Evolutionary conservation across 106 monocot genomes (phyloP), one percentile per base, ranked within the genome.

Genomic region (Agapanthus africanus): DNA sequence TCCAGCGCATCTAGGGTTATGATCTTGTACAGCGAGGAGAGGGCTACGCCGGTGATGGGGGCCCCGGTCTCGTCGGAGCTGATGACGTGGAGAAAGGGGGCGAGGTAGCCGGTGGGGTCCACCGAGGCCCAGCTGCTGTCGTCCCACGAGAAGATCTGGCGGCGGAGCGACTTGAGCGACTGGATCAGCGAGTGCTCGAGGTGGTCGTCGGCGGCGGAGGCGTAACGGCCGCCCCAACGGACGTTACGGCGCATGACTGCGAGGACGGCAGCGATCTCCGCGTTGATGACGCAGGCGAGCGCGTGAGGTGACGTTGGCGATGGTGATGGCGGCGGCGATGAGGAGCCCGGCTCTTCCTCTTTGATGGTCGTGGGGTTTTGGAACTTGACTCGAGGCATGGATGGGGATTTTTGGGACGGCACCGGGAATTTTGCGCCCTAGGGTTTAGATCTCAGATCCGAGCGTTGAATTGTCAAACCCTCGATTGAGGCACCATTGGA

Each of bases 201-300:
- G 54, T 90, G 87, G 22, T 81, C 91, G 40, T 46, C 74, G 28
- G 76, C 70, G 27, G 56, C 50, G 76, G 88, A 44, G 42, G 42
- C 9, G 42, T 81, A 84, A 32, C 76, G 84, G 74, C 81, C 77
- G 59, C 88, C 79, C 81, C 85, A 91, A 4, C 83, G 87, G 71
- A 85, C 87, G 78, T 90, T 90, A 31, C 91, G 85, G 70, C 94
- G 91, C 91, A 95, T 95, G 66, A 91, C 85, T 37, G 94, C 82
- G 40, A 95, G 79, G 34, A 95, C 91, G 50, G 88, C 78, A 60
- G 80, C 79, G 32, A 88, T 71, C 81, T 88, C 90, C 70, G 90
- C 77, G 71, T 87, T 84, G 42, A 93, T 76, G 64, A 80, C 79
- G 60, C 87, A 87, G 38, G 87, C 42, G n/a, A n/a, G n/a, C n/a